Base-by-base conservation (phyloP, 148 eudicot genomes). In the Rhododendron vialii region DNA sequence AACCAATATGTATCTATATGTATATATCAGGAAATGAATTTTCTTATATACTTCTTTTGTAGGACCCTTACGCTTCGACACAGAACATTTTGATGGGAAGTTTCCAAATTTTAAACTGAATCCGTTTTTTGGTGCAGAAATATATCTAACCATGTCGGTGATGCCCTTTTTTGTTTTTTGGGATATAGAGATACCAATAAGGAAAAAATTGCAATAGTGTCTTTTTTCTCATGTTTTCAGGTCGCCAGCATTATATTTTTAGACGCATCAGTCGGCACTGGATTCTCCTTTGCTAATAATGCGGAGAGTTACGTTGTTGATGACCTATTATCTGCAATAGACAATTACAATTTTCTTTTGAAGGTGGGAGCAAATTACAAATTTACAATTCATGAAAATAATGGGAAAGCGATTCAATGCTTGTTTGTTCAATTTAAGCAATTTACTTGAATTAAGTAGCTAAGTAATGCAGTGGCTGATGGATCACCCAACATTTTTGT, bases 231-330 rank as follows among this genome's bases (percentile, higher is more conserved):
- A 35, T 11, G 0, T 67, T 38, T 28, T 38, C 82, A 85, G 83
- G 77, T 79, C 13, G 83, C 87, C 4, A 85, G 22, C 75, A 80
- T 85, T 30, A 85, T 85, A 61, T 85, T 78, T 79, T 3, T 85
- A 14, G 87, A 85, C 2, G 83, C 83, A 63, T 78, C 87, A 0
- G 82, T 69, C 20, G 74, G 82, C 38, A 79, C 87, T 10, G 87
- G 87, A 85, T 85, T 78, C 43, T 85, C 87, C 28, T 85, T 79
- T 20, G 55, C 83, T 9, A 47, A 59, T n/a, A 63, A 28, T 24
- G 36, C 41, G 3, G 61, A 47, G 28, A 38, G 43, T 78, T 79
- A 59, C 41, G 15, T 30, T 13, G 1, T 36, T 7, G 75, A 80
- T 78, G 87, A 85, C 65, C 24, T 22, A 26, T 18, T 33, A 41